These are phyloP conservation scores for Ceriops decandra DNA, from an alignment of 345 rosid genomes.

Conservation along the genomic window DNA sequence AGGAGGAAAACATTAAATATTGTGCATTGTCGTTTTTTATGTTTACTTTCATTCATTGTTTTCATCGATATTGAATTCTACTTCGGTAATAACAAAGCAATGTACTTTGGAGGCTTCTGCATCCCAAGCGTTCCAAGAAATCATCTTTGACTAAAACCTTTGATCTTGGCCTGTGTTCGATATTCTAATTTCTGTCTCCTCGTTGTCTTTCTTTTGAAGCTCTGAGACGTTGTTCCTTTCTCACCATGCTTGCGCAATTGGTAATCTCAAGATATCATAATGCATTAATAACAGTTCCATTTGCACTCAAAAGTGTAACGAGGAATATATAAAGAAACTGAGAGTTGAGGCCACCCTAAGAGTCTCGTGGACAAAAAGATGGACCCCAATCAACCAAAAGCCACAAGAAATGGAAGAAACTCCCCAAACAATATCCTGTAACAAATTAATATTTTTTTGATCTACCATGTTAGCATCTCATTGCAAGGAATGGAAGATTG, in stretches of 20 bases:
- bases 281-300: neutral
- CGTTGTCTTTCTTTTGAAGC: slow-evolving; percentile 33
- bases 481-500: too few relatives aligned
- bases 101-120: slow-evolving; percentile 17
- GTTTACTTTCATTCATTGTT: slow-evolving; percentile 29
- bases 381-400: too few relatives aligned
- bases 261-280: neutral
- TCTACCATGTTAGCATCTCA: too few relatives aligned
- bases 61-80: slow-evolving; percentile 33
- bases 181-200: slow-evolving; percentile 40
- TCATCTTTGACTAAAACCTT: slow-evolving; percentile 34
- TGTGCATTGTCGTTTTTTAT: slow-evolving; percentile 31
- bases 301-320: neutral
- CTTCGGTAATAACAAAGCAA: slow-evolving; percentile 36
- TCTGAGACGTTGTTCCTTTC: neutral
- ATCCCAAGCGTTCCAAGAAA: neutral
- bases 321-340: too few relatives aligned
- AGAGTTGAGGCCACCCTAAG: too few relatives aligned
- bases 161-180: slow-evolving; percentile 27
- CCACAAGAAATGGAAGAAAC: too few relatives aligned
- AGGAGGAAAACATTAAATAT: neutral
- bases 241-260: neutral
- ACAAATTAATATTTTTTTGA: too few relatives aligned
- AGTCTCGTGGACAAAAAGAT: too few relatives aligned
- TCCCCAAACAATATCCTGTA: too few relatives aligned